Conservation (phyloP, 306 rosid species). For the Morella rubra region DNA sequence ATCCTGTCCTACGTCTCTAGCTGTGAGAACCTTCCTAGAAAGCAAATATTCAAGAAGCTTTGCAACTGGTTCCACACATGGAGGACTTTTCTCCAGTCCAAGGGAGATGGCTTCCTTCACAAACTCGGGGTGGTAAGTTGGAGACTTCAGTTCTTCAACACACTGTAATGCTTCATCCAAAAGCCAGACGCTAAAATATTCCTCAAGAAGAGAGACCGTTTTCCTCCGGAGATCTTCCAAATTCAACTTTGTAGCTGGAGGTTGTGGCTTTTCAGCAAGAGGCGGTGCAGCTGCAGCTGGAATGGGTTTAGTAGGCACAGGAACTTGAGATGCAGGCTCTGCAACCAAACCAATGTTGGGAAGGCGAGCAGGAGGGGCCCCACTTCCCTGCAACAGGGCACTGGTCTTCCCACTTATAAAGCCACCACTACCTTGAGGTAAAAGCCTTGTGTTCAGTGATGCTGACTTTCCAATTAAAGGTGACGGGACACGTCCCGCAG, state of each 20-base stretch:
- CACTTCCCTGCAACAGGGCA: slow-evolving; percentile 78
- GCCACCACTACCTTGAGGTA: slow-evolving; percentile 90
- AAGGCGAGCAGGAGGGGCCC: slow-evolving; percentile 52
- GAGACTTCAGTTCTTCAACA: slow-evolving; percentile 81
- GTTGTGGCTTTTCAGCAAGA: slow-evolving; percentile 50
- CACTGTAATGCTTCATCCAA: slow-evolving; percentile 86
- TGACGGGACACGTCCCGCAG: slow-evolving; percentile 69
- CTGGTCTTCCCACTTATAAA: slow-evolving; percentile 64
- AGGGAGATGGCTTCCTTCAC: slow-evolving; percentile 85
- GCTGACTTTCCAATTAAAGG: slow-evolving; percentile 56
- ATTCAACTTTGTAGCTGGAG: slow-evolving; percentile 48
- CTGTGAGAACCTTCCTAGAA: slow-evolving; percentile 49
- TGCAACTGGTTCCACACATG: slow-evolving; percentile 58
- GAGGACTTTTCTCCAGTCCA: slow-evolving; percentile 75
- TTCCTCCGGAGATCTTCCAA: slow-evolving; percentile 51
- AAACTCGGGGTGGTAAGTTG: slow-evolving; percentile 76
- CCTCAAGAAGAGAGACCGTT: slow-evolving; percentile 73
- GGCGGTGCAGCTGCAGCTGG: slow-evolving; percentile 23
- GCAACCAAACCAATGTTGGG: slow-evolving; percentile 34
- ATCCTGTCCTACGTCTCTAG: slow-evolving; percentile 67
- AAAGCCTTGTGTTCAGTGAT: slow-evolving; percentile 53
- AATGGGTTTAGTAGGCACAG: slow-evolving; percentile 46
- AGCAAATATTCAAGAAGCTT: slow-evolving; percentile 64
- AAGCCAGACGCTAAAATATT: slow-evolving; percentile 63
- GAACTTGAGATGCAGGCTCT: slow-evolving; percentile 48